Evolutionary conservation across 805 yeast genomes (phyloP).

Genomic region (Saccharomyces kudriavzevii): DNA sequence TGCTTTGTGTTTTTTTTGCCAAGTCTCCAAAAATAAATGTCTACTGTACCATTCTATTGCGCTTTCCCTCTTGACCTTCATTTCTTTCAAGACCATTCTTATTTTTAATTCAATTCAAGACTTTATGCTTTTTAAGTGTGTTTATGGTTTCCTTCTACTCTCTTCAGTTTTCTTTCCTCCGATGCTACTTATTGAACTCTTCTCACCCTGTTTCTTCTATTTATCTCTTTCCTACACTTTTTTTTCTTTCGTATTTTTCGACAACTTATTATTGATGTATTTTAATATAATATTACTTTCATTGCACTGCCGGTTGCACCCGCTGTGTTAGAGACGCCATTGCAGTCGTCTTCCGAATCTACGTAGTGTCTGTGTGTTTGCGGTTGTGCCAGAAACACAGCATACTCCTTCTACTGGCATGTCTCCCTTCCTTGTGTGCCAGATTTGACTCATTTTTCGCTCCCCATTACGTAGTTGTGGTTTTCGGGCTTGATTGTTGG

Average conservation of each 20-base stretch:
- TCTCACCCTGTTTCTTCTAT: background rate
- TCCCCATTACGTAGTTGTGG: background rate
- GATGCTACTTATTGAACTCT: background rate
- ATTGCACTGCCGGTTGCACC: background rate
- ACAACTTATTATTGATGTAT: conserved; percentile 4
- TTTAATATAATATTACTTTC: background rate
- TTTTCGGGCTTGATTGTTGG: background rate
- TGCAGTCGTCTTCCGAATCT: background rate
- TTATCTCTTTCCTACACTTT: background rate
- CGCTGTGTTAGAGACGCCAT: background rate
- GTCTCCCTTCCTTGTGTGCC: background rate
- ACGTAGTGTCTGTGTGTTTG: background rate
- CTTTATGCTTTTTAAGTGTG: background rate
- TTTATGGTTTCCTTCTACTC: background rate
- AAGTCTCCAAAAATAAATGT: conserved; percentile 1
- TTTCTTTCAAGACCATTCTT: conserved; percentile 1
- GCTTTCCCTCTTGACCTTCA: background rate
- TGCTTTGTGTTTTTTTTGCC: background rate
- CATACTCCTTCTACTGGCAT: background rate
- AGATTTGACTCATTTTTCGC: background rate
- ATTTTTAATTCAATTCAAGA: background rate
- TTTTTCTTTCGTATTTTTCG: conserved; percentile 19
- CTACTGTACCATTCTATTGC: background rate
- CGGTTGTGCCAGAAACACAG: background rate
- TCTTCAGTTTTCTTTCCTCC: background rate